A percentile compares a stretch with the other conserved stretches of the same genome.
Evolutionary conservation across 129 eudicot genomes (phyloP).

Genomic region (Lactuca sativa): DNA sequence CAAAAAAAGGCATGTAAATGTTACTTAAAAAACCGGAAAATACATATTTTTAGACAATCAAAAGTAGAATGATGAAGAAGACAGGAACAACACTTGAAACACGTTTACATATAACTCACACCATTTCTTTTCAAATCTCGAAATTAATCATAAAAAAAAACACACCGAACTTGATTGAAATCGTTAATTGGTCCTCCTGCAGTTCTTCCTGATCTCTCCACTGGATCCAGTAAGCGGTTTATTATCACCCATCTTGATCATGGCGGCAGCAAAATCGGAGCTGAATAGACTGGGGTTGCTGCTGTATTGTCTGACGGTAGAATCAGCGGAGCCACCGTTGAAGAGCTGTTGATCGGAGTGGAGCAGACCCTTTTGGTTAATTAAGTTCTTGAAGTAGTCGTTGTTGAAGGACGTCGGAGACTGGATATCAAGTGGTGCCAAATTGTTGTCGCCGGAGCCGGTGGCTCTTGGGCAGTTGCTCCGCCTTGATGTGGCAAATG

Average conservation of each 20-base stretch:
- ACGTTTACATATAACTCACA: conserved; percentile 7
- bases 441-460: conserved; percentile 73
- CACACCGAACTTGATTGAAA: neutral
- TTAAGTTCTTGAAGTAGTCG: conserved; percentile 64
- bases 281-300: conserved; percentile 36
- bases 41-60: neutral
- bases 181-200: conserved; percentile 61
- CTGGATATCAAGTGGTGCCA: conserved; percentile 77
- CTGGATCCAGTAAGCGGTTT: conserved; percentile 78
- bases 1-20: too few species aligned
- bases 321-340: conserved; percentile 74
- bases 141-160: neutral
- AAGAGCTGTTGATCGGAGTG: conserved; percentile 90
- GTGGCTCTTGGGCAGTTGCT: conserved; percentile 56
- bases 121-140: neutral
- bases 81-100: neutral
- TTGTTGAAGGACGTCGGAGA: conserved; percentile 72
- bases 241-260: conserved; percentile 87
- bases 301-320: conserved; percentile 58
- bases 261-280: conserved; percentile 71
- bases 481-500: conserved; percentile 47
- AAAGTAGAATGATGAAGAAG: neutral
- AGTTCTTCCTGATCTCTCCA: conserved; percentile 88
- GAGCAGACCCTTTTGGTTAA: conserved; percentile 61
- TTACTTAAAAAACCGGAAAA: neutral